phyloP scores from a whole-genome alignment of 495 filamentous ascomycete genomes.

The Delitschia confertaspora region DNA sequence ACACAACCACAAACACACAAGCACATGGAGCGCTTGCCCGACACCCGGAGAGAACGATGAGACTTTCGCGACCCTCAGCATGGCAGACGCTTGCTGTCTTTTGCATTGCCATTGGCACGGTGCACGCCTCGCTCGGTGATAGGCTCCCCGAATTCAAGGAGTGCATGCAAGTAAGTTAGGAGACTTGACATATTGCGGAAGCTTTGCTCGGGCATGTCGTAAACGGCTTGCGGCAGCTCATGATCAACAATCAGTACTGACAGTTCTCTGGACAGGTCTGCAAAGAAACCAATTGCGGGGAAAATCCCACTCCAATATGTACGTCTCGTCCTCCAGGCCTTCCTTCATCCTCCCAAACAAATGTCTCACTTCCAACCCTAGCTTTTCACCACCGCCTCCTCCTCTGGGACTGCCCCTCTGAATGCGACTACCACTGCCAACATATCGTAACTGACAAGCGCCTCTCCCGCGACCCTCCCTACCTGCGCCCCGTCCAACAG shows the following conservation, averaged over 20 bases:
- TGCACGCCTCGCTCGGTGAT: constrained; percentile 71
- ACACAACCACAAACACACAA: background rate
- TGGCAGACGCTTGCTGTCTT: constrained; percentile 18
- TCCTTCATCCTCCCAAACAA: constrained; percentile 7
- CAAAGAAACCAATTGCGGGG: constrained; percentile 65
- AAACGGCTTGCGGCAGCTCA: constrained; percentile 5
- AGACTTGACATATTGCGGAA: no score
- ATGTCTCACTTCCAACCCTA: constrained; percentile 22
- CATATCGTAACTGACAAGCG: constrained; percentile 79
- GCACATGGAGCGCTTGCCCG: constrained; percentile 4
- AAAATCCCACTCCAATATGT: constrained; percentile 45
- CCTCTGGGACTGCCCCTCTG: constrained; percentile 72
- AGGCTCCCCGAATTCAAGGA: constrained; percentile 78
- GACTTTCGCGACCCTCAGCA: constrained; percentile 21
- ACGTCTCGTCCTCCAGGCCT: constrained; percentile 26
- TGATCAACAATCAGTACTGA: constrained; percentile 19
- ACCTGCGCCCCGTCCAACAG: constrained; percentile 64
- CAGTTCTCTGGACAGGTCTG: constrained; percentile 59
- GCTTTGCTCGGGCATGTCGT: no score
- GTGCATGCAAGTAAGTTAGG: constrained; percentile 83
- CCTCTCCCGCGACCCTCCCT: constrained; percentile 52
- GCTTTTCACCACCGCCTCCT: constrained; percentile 62
- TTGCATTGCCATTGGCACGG: constrained; percentile 39
- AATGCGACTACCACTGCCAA: constrained; percentile 98
- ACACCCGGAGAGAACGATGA: constrained; percentile 11